phyloP scores from a whole-genome alignment of 2,329 filamentous ascomycete genomes.

The Nannizzia gypsea region DNA sequence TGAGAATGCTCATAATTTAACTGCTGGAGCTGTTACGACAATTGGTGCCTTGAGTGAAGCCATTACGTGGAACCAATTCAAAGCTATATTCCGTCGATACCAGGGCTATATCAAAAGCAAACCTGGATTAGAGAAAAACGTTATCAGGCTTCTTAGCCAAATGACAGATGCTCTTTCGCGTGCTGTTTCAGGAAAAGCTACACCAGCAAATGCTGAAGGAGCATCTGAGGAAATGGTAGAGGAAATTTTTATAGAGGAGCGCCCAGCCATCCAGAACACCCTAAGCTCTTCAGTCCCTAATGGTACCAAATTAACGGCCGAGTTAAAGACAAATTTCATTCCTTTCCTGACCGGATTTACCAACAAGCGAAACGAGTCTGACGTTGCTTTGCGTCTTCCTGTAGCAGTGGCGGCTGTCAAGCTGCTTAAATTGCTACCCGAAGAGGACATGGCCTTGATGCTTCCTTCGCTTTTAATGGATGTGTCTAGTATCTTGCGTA shows the following conservation, averaged over 20 bases:
- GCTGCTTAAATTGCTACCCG: constrained; percentile 66
- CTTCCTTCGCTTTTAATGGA: constrained; percentile 80
- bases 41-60: constrained; percentile 63
- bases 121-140: constrained; percentile 71
- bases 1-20: constrained; percentile 64
- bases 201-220: not conserved
- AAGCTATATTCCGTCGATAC: constrained; percentile 71
- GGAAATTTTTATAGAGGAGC: constrained; percentile 15
- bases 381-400: constrained; percentile 83
- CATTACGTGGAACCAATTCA: constrained; percentile 83
- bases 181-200: constrained; percentile 31
- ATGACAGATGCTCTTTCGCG: constrained; percentile 63
- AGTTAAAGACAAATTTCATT: constrained; percentile 63
- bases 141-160: constrained; percentile 68
- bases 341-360: constrained; percentile 73
- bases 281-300: constrained; percentile 57
- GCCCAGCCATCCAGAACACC: constrained; percentile 27
- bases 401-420: constrained; percentile 83
- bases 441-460: constrained; percentile 57
- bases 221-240: constrained; percentile 19
- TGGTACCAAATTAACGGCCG: constrained; percentile 54
- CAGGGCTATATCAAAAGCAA: constrained; percentile 70
- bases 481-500: constrained; percentile 83
- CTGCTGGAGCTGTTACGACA: constrained; percentile 72
- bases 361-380: constrained; percentile 87